Base-by-base conservation (phyloP, 768 basidiomycete genomes). In the Brasilioporus rufonigricans region DNA sequence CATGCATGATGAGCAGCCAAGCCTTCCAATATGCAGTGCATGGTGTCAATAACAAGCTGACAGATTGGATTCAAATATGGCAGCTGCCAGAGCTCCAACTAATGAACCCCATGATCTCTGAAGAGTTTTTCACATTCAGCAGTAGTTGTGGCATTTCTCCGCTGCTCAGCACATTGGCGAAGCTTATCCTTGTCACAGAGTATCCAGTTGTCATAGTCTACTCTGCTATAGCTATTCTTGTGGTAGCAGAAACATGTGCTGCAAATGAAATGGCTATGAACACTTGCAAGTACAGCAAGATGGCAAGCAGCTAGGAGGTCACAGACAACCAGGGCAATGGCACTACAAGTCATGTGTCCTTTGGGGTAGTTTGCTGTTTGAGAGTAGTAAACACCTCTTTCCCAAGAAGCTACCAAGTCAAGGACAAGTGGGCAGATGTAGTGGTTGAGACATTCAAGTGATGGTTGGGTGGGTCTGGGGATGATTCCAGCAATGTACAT, bases 301-400 rank as follows among this genome's bases (percentile, higher is more conserved):
- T 54, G 67, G 8, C 62, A 35, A 0, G 71, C 67, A 1, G 71
- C 75, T 1, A 67, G 73, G 16, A 77, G 64, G 50, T 79, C 76
- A 44, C 72, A 74, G 2, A 74, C 55, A 1, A 68, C 49, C 6
- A 59, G 52, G 0, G 71, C 59, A 3, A 78, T 32, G 0, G 69
- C 67, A 21, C 64, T 65, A 4, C 54, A 36, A 4, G 71, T 62
- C 0, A 59, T 3, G 1, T 63, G 41, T 2, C 74, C 72, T 6
- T n/a, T 1, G 3, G 47, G 52, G 33, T 50, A 47, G 4, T 50
- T 54, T 5, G 52, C 55, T 0, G 68, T 73, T 1, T 43, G 16
- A 0, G 60, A 57, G 18, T 57, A 71, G 1, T 19, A 55, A 12
- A 76, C 54, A 1, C 75, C 75, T 7, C 53, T 31, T 1, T 69